Base-by-base conservation (phyloP, 805 yeast genomes). In the Candida nitratophila region DNA sequence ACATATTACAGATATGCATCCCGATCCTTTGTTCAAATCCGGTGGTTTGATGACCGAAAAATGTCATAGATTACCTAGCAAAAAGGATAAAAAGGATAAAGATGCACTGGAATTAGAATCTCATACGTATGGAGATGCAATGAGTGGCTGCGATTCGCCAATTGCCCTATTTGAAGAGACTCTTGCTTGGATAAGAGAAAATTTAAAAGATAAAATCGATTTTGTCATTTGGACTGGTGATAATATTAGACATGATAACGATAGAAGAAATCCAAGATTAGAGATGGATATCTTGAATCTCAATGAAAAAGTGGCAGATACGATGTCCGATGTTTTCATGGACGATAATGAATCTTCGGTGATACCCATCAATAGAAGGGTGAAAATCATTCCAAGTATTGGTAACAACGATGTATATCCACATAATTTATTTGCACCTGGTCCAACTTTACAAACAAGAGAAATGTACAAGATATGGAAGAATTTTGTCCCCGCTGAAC, bases 221-320 rank as follows among this genome's bases (percentile, higher is more conserved):
- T 87, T 87, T 62, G 81, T 87, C 12, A 74, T 87, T 14, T 87
- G 96, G 96, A 86, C 96, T 0, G 96, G 96, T 29, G 96, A 87
- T 63, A 87, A 86, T 54, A 77, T 85, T 39, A 71, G 95, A 44
- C 96, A 86, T 60, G 95, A 86, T 60, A 84, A 82, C 54, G 96
- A 86, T 63, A 69, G 95, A 57, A 58, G 60, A 19, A 64, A 66
- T 54, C 96, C 96, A 2, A 74, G 96, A 66, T 77, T 86, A 1
- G 95, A 86, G 55, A 55, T 57, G 46, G 77, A 80, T 45, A 87
- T 87, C 39, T 77, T 86, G 49, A 82, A 80, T 12, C 72, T 81
- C 77, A 86, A 86, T 57, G 70, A 73, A 48, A 50, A 68, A 24
- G 76, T 85, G 10, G 71, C 87, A 4, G 65, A 68, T 17, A 52